Percentiles rank a stretch among this genome's conserved stretches.
These are phyloP conservation scores for Dovyalis caffra DNA, from an alignment of 345 rosid species.

Conservation along the genomic window DNA sequence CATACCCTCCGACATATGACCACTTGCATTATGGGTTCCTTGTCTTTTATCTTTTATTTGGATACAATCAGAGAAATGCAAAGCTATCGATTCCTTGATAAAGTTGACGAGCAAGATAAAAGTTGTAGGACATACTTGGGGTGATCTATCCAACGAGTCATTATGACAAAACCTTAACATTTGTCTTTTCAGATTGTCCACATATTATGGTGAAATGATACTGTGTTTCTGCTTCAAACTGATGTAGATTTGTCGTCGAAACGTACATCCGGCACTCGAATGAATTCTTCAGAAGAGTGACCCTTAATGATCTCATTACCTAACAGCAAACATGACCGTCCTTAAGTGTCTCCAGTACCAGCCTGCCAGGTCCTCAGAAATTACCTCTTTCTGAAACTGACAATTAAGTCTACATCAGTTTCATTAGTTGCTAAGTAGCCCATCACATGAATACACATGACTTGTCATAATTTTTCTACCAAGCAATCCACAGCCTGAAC, in stretches of 20 bases:
- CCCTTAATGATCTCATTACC: background rate
- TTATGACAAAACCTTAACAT: slow-evolving; percentile 90
- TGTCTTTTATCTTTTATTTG: slow-evolving; percentile 49
- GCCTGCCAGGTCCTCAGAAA: slow-evolving; percentile 10
- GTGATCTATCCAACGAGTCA: slow-evolving; percentile 48
- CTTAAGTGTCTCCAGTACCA: slow-evolving; percentile 14
- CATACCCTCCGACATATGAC: slow-evolving; percentile 29
- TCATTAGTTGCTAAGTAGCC: background rate
- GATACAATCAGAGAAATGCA: slow-evolving; percentile 45
- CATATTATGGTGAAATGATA: slow-evolving; percentile 29
- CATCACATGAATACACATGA: background rate
- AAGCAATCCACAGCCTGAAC: background rate
- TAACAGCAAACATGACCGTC: background rate
- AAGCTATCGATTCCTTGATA: slow-evolving; percentile 34
- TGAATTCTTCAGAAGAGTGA: background rate
- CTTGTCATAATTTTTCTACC: background rate
- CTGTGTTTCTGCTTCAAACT: slow-evolving; percentile 11
- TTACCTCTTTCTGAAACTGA: slow-evolving; percentile 7
- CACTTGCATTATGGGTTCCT: slow-evolving; percentile 34
- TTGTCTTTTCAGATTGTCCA: slow-evolving; percentile 94
- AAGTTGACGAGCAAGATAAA: slow-evolving; percentile 41
- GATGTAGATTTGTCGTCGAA: slow-evolving; percentile 14
- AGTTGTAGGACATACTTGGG: slow-evolving; percentile 52
- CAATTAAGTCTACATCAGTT: background rate
- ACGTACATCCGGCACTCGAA: background rate